phyloP scores from a whole-genome alignment of 495 filamentous ascomycete genomes.

The Tirmania nivea region DNA sequence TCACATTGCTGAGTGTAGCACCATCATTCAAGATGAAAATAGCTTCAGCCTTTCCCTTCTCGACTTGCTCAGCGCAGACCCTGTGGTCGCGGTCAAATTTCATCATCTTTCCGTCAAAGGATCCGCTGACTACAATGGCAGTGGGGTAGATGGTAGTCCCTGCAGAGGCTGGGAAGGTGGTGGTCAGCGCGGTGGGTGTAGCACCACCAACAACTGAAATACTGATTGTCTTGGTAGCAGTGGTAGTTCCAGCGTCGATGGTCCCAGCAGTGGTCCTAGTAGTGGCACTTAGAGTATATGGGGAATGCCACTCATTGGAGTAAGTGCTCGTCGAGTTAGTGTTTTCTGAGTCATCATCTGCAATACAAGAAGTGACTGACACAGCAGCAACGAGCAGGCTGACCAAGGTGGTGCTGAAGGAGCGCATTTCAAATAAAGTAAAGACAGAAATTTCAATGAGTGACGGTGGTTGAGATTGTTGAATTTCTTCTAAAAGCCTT shows the following conservation, averaged over 20 bases:
- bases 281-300: neutral
- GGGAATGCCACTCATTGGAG: conserved; percentile 4
- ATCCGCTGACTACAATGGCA: conserved; percentile 6
- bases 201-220: neutral
- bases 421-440: too few relatives aligned
- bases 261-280: neutral
- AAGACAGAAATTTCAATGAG: too few relatives aligned
- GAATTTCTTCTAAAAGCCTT: too few relatives aligned
- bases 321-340: neutral
- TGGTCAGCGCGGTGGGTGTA: conserved; percentile 4
- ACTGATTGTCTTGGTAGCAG: neutral
- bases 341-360: too few relatives aligned
- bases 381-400: too few relatives aligned
- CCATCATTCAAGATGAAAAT: conserved; percentile 26
- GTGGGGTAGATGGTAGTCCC: conserved; percentile 8
- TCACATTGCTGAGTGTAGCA: conserved; percentile 24
- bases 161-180: conserved; percentile 14
- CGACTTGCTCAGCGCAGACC: conserved; percentile 21
- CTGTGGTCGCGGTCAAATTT: conserved; percentile 12
- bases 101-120: conserved; percentile 14
- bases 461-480: too few relatives aligned
- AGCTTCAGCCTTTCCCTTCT: conserved; percentile 20
- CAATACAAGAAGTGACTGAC: too few relatives aligned
- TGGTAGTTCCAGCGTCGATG: neutral
- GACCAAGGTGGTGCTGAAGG: too few relatives aligned